These are phyloP conservation scores for Arachis hypogaea DNA, from an alignment of 306 rosid species.

Conservation along the genomic window DNA sequence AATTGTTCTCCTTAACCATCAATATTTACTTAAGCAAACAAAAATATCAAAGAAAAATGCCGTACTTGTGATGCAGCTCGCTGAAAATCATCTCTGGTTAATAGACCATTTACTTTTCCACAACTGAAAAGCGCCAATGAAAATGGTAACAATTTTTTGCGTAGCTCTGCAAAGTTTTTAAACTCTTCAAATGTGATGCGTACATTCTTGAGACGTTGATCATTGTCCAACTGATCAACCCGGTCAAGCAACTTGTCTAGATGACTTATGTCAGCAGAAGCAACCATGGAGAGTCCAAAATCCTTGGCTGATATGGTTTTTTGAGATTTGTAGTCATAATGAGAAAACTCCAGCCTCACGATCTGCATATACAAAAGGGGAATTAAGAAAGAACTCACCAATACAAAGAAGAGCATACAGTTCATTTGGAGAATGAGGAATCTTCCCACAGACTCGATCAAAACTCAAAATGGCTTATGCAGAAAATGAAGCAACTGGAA, in stretches of 20 bases:
- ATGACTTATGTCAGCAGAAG: conserved; percentile 75
- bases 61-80: conserved; percentile 87
- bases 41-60: conserved; percentile 20
- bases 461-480: conserved; percentile 5
- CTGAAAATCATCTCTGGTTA: conserved; percentile 72
- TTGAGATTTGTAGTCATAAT: conserved; percentile 76
- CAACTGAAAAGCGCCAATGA: conserved; percentile 84
- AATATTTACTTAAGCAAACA: conserved; percentile 3
- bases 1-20: background rate
- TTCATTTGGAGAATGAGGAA: conserved; percentile 29
- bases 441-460: conserved; percentile 30
- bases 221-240: conserved; percentile 55
- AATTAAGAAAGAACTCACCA: conserved; percentile 9
- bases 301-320: conserved; percentile 79
- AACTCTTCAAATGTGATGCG: conserved; percentile 79
- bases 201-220: conserved; percentile 54
- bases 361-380: conserved; percentile 58
- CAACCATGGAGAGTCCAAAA: conserved; percentile 92
- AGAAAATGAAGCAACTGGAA: conserved; percentile 14
- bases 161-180: conserved; percentile 73
- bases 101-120: conserved; percentile 74
- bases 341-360: conserved; percentile 74
- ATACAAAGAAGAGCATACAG: conserved; percentile 24
- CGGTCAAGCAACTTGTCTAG: conserved; percentile 65
- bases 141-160: conserved; percentile 68